These are phyloP conservation scores for Suhomyces sp. DNA, from an alignment of 805 yeast genomes.

Conservation along the genomic window DNA sequence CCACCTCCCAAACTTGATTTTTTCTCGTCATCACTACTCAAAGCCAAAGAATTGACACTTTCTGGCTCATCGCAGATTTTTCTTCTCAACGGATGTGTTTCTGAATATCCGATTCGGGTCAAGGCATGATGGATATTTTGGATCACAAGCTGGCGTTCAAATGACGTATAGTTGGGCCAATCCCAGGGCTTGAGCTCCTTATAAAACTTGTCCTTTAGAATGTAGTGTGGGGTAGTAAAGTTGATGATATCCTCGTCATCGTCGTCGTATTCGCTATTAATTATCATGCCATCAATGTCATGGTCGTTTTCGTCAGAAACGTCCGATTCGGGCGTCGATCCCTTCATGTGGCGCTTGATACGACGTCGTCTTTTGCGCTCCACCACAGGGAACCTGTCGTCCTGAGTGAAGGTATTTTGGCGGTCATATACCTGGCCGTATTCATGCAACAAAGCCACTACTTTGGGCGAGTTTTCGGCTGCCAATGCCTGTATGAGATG, in stretches of 20 bases:
- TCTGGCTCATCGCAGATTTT: constrained; percentile 19
- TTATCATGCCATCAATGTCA: constrained; percentile 8
- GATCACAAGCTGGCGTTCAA: constrained; percentile 31
- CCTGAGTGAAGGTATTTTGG: constrained; percentile 29
- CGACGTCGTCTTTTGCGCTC: constrained; percentile 19
- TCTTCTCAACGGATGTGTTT: constrained; percentile 41
- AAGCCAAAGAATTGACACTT: not conserved
- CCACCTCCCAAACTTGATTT: constrained; percentile 29
- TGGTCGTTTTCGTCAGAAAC: constrained; percentile 5
- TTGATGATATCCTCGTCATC: constrained; percentile 4
- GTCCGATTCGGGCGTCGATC: not conserved
- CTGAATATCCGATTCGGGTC: constrained; percentile 41
- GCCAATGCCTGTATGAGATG: constrained; percentile 20
- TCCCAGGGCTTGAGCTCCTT: constrained; percentile 39
- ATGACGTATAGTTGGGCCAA: constrained; percentile 30
- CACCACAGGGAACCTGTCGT: constrained; percentile 24
- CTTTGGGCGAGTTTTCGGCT: constrained; percentile 19
- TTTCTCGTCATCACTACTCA: constrained; percentile 22
- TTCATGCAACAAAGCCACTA: constrained; percentile 24
- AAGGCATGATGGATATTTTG: constrained; percentile 37
- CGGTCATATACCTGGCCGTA: constrained; percentile 28
- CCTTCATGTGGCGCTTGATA: constrained; percentile 28
- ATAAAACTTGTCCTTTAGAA: constrained; percentile 41
- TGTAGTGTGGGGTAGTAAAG: constrained; percentile 12
- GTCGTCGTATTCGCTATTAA: constrained; percentile 9